A percentile compares a stretch with the other conserved stretches of the same genome.
These are phyloP conservation scores for Henningerozyma blattae DNA, from an alignment of 805 yeast genomes.

Conservation along the genomic window DNA sequence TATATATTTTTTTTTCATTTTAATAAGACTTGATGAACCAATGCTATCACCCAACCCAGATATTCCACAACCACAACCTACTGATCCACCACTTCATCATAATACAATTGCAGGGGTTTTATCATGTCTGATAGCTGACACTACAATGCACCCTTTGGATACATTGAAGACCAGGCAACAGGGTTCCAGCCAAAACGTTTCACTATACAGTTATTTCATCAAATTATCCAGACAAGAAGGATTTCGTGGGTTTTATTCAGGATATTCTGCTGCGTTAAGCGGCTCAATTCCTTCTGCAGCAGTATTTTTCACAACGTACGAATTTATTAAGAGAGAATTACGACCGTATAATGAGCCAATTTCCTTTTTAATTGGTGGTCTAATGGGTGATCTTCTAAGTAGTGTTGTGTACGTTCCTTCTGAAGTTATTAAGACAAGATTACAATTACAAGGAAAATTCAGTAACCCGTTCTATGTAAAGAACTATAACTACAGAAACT, in stretches of 20 bases:
- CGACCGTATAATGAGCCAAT: constrained; percentile 49
- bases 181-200: constrained; percentile 52
- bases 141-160: constrained; percentile 89
- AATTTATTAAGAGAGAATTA: constrained; percentile 40
- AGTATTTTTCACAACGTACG: constrained; percentile 88
- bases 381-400: constrained; percentile 86
- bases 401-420: constrained; percentile 88
- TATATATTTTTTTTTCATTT: too few species aligned
- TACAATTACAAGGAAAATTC: constrained; percentile 82
- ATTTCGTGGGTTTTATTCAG: constrained; percentile 79
- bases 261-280: constrained; percentile 80
- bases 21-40: too few species aligned
- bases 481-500: constrained; percentile 79
- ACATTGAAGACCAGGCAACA: constrained; percentile 97
- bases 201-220: constrained; percentile 62
- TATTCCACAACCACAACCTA: too few species aligned
- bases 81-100: too few species aligned
- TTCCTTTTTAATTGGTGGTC: constrained; percentile 74
- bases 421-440: constrained; percentile 85
- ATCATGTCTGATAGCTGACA: too few species aligned
- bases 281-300: constrained; percentile 94
- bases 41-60: too few species aligned
- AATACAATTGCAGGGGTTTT: too few species aligned
- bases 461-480: constrained; percentile 69
- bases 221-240: constrained; percentile 84